phyloP scores from a whole-genome alignment of 1,284 basidiomycete species.

The Leccinum colubrinum region DNA sequence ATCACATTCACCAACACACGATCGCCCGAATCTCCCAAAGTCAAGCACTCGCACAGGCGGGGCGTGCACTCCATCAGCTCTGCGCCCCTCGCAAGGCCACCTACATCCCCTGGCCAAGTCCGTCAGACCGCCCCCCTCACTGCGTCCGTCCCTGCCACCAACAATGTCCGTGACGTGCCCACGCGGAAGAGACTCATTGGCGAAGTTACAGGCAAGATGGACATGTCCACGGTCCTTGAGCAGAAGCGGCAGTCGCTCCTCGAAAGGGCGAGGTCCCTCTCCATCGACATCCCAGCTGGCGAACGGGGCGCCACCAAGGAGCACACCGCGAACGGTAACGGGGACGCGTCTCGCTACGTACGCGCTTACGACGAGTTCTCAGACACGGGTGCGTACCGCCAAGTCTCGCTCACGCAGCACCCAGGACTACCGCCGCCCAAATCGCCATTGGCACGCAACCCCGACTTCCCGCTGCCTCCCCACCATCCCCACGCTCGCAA shows the following conservation, averaged over 20 bases:
- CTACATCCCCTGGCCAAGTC: conserved; percentile 72
- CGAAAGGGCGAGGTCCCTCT: conserved; percentile 53
- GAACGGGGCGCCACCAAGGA: conserved; percentile 27
- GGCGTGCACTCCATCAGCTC: conserved; percentile 74
- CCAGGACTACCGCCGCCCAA: conserved; percentile 8
- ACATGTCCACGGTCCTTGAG: conserved; percentile 28
- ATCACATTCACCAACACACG: conserved; percentile 88
- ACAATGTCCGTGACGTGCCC: conserved; percentile 20
- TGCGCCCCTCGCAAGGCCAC: conserved; percentile 69
- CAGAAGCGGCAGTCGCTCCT: conserved; percentile 29
- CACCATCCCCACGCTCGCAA: conserved; percentile 79
- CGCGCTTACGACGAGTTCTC: conserved; percentile 32
- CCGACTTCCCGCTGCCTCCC: conserved; percentile 50
- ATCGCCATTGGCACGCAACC: conserved; percentile 50
- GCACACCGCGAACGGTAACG: background rate
- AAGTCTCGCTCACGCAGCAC: conserved; percentile 7
- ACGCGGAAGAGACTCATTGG: conserved; percentile 30
- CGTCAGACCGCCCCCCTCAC: conserved; percentile 36
- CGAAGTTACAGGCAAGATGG: conserved; percentile 21
- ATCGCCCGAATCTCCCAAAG: conserved; percentile 43
- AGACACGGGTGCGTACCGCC: conserved; percentile 15
- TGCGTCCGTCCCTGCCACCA: conserved; percentile 21
- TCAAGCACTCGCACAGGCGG: conserved; percentile 54
- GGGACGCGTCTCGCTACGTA: conserved; percentile 23
- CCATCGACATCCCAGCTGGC: conserved; percentile 50